Evolutionary conservation across 2,329 filamentous ascomycete genomes (phyloP).

Genomic region (Exophiala oligosperma): DNA sequence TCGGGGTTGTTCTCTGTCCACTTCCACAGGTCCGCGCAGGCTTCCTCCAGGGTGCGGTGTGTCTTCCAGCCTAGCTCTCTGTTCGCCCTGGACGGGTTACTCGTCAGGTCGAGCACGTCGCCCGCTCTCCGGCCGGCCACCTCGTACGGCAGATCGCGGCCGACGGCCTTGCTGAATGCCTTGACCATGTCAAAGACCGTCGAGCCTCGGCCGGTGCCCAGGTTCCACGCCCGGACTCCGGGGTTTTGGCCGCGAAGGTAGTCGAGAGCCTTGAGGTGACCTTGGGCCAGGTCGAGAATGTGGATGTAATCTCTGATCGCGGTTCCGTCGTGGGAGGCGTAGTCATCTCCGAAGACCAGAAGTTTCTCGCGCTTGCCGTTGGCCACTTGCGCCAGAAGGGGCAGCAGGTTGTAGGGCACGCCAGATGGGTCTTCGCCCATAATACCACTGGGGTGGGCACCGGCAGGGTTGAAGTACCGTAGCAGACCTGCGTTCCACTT

Average conservation of each 20-base stretch:
- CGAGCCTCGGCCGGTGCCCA: constrained; percentile 90
- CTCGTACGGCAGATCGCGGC: constrained; percentile 81
- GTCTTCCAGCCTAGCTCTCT: constrained; percentile 91
- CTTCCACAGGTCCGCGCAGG: constrained; percentile 90
- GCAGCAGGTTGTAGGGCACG: constrained; percentile 92
- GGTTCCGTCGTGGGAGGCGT: constrained; percentile 84
- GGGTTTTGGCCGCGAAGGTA: constrained; percentile 82
- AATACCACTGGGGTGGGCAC: constrained; percentile 89
- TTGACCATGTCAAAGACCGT: constrained; percentile 98
- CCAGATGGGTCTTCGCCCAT: constrained; percentile 99
- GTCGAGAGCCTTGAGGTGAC: constrained; percentile 86
- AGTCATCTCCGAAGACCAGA: constrained; percentile 93
- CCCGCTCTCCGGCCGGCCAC: constrained; percentile 79
- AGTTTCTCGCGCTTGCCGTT: constrained; percentile 94
- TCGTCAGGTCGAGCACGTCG: constrained; percentile 92
- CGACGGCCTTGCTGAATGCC: constrained; percentile 85
- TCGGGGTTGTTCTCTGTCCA: constrained; percentile 98
- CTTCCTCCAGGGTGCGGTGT: constrained; percentile 83
- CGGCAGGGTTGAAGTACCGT: constrained; percentile 97
- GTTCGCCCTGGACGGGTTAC: constrained; percentile 85
- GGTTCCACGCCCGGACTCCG: constrained; percentile 92
- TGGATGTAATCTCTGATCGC: constrained; percentile 98
- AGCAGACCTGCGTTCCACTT: constrained; percentile 92
- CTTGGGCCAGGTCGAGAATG: constrained; percentile 82
- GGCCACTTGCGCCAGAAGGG: constrained; percentile 90